Evolutionary conservation across 1,139 yeast genomes (phyloP), one percentile per base, ranked within the genome.

Genomic region (Protomyces inundatus): DNA sequence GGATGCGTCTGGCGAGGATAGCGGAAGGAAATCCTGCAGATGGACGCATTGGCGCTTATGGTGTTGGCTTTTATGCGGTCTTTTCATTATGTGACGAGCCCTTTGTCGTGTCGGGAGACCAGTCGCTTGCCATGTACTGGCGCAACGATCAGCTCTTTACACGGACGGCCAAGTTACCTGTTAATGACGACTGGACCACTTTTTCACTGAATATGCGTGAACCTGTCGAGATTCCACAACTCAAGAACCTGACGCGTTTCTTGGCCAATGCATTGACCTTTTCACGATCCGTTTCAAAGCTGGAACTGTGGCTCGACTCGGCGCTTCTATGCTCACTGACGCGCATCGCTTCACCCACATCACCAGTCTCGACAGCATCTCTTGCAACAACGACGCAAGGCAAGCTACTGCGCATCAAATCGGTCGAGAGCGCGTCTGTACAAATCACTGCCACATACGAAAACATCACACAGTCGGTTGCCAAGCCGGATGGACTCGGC

Each of bases 41-140:
- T 68, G 86, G 96, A 67, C 93, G 93, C 90, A 93, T 93, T 78
- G 98, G 98, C 81, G 98, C 95, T 76, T 93, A 93, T 82, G 98
- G 98, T 82, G 98, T 93, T 70, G 98, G 98, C 78, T 93, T 93
- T 85, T 93, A 93, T 84, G 91, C 98, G 53, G 85, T 91, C 70
- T 93, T 93, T 84, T 89, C 93, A 80, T 95, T 93, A 74, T 97
- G 98, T 70, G 98, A 93, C 78, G 76, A 76, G 66, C 80, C 80
- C 1, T 70, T 77, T 34, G 80, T 77, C 2, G 76, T 75, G 56
- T 77, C 79, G 1, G 80, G 80, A 12, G 65, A 67, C 30, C 39
- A 30, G 30, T 12, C 34, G 14, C 32, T 77, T 77, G 71, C 74
- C 1, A 77, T 77, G 67, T 73, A 73, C 64, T 77, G 76, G 66